A percentile compares a stretch with the other conserved stretches of the same genome.
phyloP scores from a whole-genome alignment of 2,329 filamentous ascomycete species.

The Ceratocystis albifundus region DNA sequence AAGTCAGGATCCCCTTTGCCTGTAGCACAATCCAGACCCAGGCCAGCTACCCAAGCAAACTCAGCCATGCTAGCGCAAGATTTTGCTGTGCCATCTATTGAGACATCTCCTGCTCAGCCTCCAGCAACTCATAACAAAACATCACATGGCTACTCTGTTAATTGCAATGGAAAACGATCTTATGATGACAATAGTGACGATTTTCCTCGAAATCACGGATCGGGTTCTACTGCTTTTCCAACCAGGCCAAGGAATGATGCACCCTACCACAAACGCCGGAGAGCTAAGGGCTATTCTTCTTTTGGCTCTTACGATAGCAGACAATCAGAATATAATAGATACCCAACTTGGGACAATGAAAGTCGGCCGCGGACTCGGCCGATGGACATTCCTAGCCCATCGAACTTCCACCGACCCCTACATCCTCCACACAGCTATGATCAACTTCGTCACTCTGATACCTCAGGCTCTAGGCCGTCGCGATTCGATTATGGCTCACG shows the following conservation, averaged over 20 bases:
- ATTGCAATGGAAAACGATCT: constrained; percentile 12
- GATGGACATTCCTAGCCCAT: background rate
- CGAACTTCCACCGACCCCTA: background rate
- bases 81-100: constrained; percentile 17
- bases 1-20: background rate
- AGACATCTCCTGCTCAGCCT: constrained; percentile 9
- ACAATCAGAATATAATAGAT: background rate
- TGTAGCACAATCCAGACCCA: constrained; percentile 2
- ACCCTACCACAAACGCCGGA: background rate
- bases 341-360: background rate
- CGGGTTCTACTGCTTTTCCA: background rate
- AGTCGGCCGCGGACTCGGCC: background rate
- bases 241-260: constrained; percentile 4
- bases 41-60: background rate
- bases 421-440: background rate
- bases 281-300: background rate
- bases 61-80: background rate
- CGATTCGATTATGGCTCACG: background rate
- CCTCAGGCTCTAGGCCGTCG: background rate
- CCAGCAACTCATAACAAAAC: background rate
- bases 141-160: background rate
- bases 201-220: background rate
- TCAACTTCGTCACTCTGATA: accelerated
- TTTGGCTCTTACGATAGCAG: background rate
- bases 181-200: background rate